Evolutionary conservation across 2,329 filamentous ascomycete species (phyloP).

Genomic region (Colletotrichum neosansevieriae): DNA sequence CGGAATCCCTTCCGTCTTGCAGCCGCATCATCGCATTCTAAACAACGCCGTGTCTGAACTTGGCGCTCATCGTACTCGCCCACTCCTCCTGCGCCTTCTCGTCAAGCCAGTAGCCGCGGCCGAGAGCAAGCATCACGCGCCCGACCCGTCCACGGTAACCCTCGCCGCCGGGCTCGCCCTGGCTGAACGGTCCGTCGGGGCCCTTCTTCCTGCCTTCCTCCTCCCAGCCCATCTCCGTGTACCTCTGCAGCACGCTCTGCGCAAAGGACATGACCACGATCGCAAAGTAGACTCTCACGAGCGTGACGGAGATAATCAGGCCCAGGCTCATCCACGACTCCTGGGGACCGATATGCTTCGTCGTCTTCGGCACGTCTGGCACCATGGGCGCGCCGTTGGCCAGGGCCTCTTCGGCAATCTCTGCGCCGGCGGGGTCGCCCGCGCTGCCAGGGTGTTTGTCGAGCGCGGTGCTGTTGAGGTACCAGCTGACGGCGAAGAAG

Average conservation of each 20-base stretch:
- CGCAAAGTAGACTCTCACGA: slow-evolving; percentile 84
- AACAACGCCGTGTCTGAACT: slow-evolving; percentile 34
- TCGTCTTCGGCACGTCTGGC: slow-evolving; percentile 39
- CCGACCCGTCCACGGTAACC: slow-evolving; percentile 85
- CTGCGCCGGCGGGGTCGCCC: slow-evolving; percentile 35
- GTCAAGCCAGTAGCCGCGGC: slow-evolving; percentile 85
- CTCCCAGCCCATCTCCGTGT: slow-evolving; percentile 39
- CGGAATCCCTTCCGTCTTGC: not conserved
- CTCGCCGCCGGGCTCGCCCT: slow-evolving; percentile 77
- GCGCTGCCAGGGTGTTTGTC: slow-evolving; percentile 40
- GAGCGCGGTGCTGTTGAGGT: slow-evolving; percentile 70
- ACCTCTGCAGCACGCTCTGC: slow-evolving; percentile 74
- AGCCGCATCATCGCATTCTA: slow-evolving; percentile 8
- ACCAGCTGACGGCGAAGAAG: slow-evolving; percentile 88
- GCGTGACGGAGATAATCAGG: slow-evolving; percentile 79
- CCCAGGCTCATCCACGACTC: slow-evolving; percentile 81
- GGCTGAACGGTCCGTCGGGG: slow-evolving; percentile 73
- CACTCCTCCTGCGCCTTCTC: slow-evolving; percentile 75
- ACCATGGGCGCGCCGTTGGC: slow-evolving; percentile 39
- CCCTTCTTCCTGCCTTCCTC: slow-evolving; percentile 50
- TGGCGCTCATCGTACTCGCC: slow-evolving; percentile 70
- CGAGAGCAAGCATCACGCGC: slow-evolving; percentile 80
- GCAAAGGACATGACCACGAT: slow-evolving; percentile 88
- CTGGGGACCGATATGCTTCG: slow-evolving; percentile 54
- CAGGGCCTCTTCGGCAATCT: slow-evolving; percentile 36